Percentiles rank a stretch among this genome's conserved stretches.
Conservation (phyloP, 1,139 yeast genomes). For the Nematodospora anomalae region DNA sequence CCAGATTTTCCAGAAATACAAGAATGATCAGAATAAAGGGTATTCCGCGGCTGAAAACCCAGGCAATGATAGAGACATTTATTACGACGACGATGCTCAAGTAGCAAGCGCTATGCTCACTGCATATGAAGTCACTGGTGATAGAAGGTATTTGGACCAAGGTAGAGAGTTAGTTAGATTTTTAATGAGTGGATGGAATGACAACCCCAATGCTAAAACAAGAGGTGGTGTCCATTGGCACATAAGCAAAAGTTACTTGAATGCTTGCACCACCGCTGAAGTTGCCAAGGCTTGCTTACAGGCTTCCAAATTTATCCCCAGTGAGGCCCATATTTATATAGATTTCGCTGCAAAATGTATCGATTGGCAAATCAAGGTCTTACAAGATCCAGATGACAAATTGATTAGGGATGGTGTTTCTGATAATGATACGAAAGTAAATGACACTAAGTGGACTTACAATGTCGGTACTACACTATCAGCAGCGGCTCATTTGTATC, state of each 20-base stretch:
- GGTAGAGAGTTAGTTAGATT: conserved; percentile 62
- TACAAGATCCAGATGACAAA: conserved; percentile 57
- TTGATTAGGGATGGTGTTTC: conserved; percentile 66
- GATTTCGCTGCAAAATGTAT: conserved; percentile 56
- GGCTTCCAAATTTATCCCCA: conserved; percentile 53
- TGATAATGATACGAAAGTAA: conserved; percentile 43
- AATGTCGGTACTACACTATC: conserved; percentile 67
- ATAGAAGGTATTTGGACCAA: conserved; percentile 51
- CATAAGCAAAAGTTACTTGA: conserved; percentile 55
- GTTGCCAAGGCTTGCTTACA: conserved; percentile 68
- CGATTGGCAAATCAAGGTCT: conserved; percentile 52
- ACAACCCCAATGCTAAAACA: conserved; percentile 37
- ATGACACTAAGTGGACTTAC: conserved; percentile 65
- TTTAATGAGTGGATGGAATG: conserved; percentile 68
- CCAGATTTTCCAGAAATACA: conserved; percentile 51
- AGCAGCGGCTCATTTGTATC: conserved; percentile 53
- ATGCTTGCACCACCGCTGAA: conserved; percentile 70
- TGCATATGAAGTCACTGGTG: conserved; percentile 69
- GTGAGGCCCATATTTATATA: conserved; percentile 43
- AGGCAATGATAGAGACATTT: conserved; percentile 61
- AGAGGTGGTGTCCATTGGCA: conserved; percentile 74
- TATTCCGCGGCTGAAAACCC: conserved; percentile 60
- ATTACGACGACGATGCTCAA: conserved; percentile 78
- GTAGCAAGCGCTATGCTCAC: conserved; percentile 66
- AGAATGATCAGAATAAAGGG: conserved; percentile 51